Conservation (phyloP, 176 grass and related monocot species). For the Coix lacrymajobi region DNA sequence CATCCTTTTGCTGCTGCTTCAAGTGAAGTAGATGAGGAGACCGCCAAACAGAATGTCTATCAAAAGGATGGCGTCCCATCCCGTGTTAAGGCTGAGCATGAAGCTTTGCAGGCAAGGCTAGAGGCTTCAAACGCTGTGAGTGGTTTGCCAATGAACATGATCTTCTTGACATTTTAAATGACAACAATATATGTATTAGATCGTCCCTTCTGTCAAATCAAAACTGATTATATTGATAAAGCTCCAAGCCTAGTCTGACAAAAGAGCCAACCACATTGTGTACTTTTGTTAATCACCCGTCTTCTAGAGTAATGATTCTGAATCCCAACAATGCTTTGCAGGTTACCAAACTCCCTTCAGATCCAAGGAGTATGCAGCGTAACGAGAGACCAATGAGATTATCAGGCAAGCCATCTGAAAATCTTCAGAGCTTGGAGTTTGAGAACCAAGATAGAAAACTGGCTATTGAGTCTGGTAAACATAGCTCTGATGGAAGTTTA, state of each 20-base stretch:
- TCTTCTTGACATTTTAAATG: background rate
- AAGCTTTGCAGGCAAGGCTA: slow-evolving; percentile 72
- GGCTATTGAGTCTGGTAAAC: slow-evolving; percentile 2
- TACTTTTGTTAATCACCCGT: background rate
- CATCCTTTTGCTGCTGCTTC: slow-evolving; percentile 82
- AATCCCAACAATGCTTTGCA: slow-evolving; percentile 17
- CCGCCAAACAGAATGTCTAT: slow-evolving; percentile 78
- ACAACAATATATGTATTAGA: background rate
- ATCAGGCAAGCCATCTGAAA: slow-evolving; percentile 4
- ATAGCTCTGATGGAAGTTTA: slow-evolving; percentile 20
- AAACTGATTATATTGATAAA: background rate
- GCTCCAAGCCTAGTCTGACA: background rate
- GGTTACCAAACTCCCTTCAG: slow-evolving; percentile 18
- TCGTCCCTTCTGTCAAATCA: background rate
- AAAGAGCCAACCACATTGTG: background rate
- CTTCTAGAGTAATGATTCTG: slow-evolving; percentile 1
- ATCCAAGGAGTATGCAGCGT: slow-evolving; percentile 15
- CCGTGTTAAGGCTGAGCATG: slow-evolving; percentile 87
- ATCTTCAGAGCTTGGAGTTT: slow-evolving; percentile 16
- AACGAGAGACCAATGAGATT: slow-evolving; percentile 12
- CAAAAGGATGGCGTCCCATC: slow-evolving; percentile 85
- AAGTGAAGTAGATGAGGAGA: slow-evolving; percentile 80
- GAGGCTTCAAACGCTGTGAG: slow-evolving; percentile 57
- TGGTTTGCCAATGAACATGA: slow-evolving; percentile 1
- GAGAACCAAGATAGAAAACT: slow-evolving; percentile 15